Evolutionary conservation across 176 grass and related monocot genomes (phyloP), one percentile per base, ranked within the genome.

Genomic region (Urochloa ruziziensis): DNA sequence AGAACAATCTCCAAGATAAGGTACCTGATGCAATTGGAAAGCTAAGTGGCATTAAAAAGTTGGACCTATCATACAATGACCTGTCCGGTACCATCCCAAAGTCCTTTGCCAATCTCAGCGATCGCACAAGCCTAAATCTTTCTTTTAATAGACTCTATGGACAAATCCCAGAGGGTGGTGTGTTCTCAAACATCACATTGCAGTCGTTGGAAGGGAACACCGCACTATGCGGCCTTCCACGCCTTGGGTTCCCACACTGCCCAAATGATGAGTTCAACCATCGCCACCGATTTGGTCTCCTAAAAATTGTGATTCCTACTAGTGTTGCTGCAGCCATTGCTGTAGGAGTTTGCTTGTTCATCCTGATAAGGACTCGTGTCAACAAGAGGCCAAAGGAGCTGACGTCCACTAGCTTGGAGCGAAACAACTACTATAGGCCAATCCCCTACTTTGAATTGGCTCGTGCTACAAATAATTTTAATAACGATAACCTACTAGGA

Each of bases 381-480:
- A 49, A 37, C 6, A 72, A 86, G 75, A 71, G 34, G 53, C 6
- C 42, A 19, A 71, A 62, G n/a, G 75, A 52, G 53, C 14, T 51
- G 39, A 65, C 54, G 0, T 0, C 5, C 43, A 27, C 71, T 60
- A 42, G 52, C 47, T 51, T 52, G n/a, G 78, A 24, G 49, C 7
- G 4, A 33, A 70, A 49, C 19, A 47, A 60, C 35, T 46, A 75
- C 36, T 58, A 87, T 4, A 28, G 15, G 52, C 8, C 37, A 60
- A 11, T 87, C 39, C 70, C 85, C 56, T 87, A 82, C 71, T 75
- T 77, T n/a, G 79, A 88, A 2, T 24, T 82, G 11, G 73, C 58
- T 4, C 79, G 63, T 61, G 90, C 86, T 44, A 88, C 90, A 0
- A 44, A 70, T 42, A 81, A 49, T 7, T 92, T 92, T 25, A 29